phyloP scores from a whole-genome alignment of 148 eudicot genomes.

The Dysphania ambrosioides region DNA sequence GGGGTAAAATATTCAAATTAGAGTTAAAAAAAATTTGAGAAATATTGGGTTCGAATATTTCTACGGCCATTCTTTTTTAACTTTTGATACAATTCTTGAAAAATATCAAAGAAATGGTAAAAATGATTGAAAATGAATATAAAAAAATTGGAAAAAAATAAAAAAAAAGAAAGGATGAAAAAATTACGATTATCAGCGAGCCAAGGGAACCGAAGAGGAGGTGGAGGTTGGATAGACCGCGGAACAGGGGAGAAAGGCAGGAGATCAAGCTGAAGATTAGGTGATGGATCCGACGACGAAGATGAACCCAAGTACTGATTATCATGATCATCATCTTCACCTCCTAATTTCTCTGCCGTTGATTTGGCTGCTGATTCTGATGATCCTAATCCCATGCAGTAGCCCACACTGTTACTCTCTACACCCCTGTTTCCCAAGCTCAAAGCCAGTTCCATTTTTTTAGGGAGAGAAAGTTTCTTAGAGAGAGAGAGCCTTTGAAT shows the following conservation, averaged over 20 bases:
- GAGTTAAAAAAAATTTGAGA: background rate
- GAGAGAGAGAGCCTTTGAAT: constrained; percentile 20
- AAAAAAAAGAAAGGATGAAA: background rate
- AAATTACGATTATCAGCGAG: constrained; percentile 30
- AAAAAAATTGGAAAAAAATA: background rate
- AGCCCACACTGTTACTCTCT: background rate
- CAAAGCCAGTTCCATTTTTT: constrained; percentile 32
- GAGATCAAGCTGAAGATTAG: constrained; percentile 33
- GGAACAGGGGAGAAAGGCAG: constrained; percentile 31
- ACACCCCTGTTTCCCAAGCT: constrained; percentile 33
- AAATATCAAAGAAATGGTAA: background rate
- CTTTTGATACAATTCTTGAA: background rate
- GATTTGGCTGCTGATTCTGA: constrained; percentile 14
- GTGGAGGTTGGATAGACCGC: constrained; percentile 7
- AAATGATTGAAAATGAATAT: background rate
- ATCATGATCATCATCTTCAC: background rate
- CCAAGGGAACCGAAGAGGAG: constrained; percentile 35
- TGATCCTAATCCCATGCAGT: constrained; percentile 29
- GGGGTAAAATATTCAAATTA: too few relatives aligned
- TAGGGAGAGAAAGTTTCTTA: constrained; percentile 1
- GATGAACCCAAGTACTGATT: constrained; percentile 16
- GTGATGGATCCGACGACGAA: constrained; percentile 27
- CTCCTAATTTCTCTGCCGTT: constrained; percentile 24
- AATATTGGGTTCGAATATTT: background rate
- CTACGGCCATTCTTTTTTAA: too few relatives aligned